phyloP scores from a whole-genome alignment of 768 basidiomycete species.

The Cyclocybe cylindracea region DNA sequence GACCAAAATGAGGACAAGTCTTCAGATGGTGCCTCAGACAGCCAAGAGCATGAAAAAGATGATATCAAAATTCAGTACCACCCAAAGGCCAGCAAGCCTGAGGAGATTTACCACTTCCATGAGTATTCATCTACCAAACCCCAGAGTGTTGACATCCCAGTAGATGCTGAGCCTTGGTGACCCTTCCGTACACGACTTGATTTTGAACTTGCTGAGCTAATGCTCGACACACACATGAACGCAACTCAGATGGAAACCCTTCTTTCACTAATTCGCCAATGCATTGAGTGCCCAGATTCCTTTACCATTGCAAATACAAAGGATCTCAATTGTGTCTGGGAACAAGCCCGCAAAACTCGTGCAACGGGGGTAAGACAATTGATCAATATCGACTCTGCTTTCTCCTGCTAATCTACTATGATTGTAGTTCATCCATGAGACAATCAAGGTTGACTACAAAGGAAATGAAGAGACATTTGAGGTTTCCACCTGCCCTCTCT shows the following conservation, averaged over 20 bases:
- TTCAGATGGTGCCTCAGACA: too few relatives aligned
- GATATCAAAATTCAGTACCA: constrained; percentile 11
- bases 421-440: constrained; percentile 1
- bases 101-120: not conserved
- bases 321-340: constrained; percentile 22
- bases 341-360: constrained; percentile 6
- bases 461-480: constrained; percentile 6
- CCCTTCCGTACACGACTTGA: constrained; percentile 16
- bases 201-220: constrained; percentile 21
- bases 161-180: constrained; percentile 9
- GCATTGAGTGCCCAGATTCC: not conserved
- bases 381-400: not conserved
- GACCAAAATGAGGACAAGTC: too few relatives aligned
- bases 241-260: constrained; percentile 3
- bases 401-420: constrained; percentile 6
- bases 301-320: constrained; percentile 15
- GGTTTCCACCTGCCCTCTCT: constrained; percentile 22
- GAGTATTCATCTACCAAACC: not conserved
- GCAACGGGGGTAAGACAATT: constrained; percentile 6
- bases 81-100: not conserved
- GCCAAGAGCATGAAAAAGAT: not conserved
- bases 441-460: constrained; percentile 3
- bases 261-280: constrained; percentile 3
- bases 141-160: not conserved
- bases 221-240: constrained; percentile 18